phyloP scores from a whole-genome alignment of 495 filamentous ascomycete species.

The Lasiosphaeris hirsuta region DNA sequence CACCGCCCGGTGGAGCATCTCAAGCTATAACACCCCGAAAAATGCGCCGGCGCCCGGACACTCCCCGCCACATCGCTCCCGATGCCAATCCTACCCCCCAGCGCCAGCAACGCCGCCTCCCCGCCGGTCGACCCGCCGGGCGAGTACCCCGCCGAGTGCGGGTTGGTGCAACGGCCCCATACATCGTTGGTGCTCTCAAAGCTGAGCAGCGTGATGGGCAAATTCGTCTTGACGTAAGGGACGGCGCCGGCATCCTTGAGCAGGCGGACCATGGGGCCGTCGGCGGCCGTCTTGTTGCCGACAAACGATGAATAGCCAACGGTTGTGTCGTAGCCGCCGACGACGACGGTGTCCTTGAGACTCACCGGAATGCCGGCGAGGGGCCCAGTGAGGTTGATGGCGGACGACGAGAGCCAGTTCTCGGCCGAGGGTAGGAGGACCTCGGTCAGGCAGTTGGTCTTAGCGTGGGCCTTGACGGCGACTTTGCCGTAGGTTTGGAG shows the following conservation, averaged over 20 bases:
- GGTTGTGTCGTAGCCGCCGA: constrained; percentile 81
- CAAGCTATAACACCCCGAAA: constrained; percentile 83
- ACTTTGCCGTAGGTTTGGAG: constrained; percentile 89
- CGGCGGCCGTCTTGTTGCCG: constrained; percentile 58
- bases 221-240: constrained; percentile 92
- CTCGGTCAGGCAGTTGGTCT: constrained; percentile 92
- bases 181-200: constrained; percentile 93
- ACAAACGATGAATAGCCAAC: constrained; percentile 78
- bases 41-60: constrained; percentile 86
- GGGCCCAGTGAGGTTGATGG: constrained; percentile 75
- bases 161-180: constrained; percentile 80
- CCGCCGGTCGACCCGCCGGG: constrained; percentile 92
- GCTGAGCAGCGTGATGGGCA: constrained; percentile 86
- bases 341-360: constrained; percentile 82
- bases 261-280: constrained; percentile 72
- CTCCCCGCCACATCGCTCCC: constrained; percentile 94
- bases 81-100: constrained; percentile 89
- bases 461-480: constrained; percentile 76
- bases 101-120: constrained; percentile 79
- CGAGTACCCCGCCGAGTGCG: constrained; percentile 77
- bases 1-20: constrained; percentile 94
- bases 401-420: constrained; percentile 53
- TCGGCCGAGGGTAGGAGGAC: constrained; percentile 79
- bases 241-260: constrained; percentile 94
- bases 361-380: constrained; percentile 87